Evolutionary conservation across 1,284 basidiomycete species (phyloP).

Genomic region (Tilletia walkeri): DNA sequence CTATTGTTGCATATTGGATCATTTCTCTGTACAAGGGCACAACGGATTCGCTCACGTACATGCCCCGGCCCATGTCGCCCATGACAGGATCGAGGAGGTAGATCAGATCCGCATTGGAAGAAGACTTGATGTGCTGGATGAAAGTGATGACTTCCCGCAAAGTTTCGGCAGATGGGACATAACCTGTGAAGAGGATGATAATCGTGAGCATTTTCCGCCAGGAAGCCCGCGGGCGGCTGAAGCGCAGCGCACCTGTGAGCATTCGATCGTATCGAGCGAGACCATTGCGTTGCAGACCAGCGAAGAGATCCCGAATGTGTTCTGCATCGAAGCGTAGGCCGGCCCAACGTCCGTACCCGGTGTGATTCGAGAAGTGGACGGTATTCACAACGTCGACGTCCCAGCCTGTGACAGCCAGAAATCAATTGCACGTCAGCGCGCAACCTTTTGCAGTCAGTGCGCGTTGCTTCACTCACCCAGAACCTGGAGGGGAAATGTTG

Average conservation of each 20-base stretch:
- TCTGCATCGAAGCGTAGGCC: constrained; percentile 56
- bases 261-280: constrained; percentile 44
- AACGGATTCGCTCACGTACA: constrained; percentile 85
- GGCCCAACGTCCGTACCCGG: constrained; percentile 65
- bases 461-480: constrained; percentile 60
- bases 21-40: constrained; percentile 82
- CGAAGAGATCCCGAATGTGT: constrained; percentile 56
- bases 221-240: no score
- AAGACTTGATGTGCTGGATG: constrained; percentile 9
- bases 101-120: constrained; percentile 63
- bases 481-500: constrained; percentile 89
- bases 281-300: constrained; percentile 43
- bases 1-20: constrained; percentile 77
- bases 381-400: constrained; percentile 97
- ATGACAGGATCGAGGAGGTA: constrained; percentile 76
- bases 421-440: background rate
- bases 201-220: no score
- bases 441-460: background rate
- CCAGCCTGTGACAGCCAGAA: constrained; percentile 67
- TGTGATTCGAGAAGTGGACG: constrained; percentile 84
- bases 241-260: constrained; percentile 32
- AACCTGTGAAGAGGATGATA: background rate
- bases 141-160: constrained; percentile 1
- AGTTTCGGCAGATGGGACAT: background rate
- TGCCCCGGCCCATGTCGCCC: constrained; percentile 60